These are phyloP conservation scores for Herpetomonas samuelpessoai DNA, from an alignment of 208 protist genomes.

Conservation along the genomic window DNA sequence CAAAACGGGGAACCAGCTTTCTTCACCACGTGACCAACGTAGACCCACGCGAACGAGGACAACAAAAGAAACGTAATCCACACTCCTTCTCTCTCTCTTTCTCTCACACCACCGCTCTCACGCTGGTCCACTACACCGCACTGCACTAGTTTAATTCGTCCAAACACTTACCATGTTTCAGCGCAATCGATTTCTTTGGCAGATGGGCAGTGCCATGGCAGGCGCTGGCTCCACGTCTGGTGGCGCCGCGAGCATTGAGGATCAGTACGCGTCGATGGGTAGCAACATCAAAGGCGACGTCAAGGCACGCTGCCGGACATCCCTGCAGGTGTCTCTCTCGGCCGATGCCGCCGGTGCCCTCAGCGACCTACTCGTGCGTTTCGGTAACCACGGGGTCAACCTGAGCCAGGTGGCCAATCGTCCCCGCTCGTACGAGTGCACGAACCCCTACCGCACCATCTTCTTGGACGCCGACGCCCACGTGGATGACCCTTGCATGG, in stretches of 20 bases:
- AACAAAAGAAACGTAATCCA: too few relatives aligned
- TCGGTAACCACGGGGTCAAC: constrained; percentile 46
- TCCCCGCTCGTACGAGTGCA: constrained; percentile 43
- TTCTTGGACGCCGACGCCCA: constrained; percentile 68
- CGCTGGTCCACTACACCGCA: too few relatives aligned
- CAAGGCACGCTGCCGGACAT: constrained; percentile 35
- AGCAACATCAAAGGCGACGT: constrained; percentile 46
- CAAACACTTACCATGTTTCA: too few relatives aligned
- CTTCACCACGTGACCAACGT: too few relatives aligned
- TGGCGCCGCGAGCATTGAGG: constrained; percentile 25
- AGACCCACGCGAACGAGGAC: too few relatives aligned
- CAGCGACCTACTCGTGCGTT: constrained; percentile 39
- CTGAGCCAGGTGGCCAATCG: constrained; percentile 60
- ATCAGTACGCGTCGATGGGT: constrained; percentile 44
- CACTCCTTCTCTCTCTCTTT: too few relatives aligned
- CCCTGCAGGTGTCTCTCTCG: constrained; percentile 50
- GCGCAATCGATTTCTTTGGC: constrained; percentile 6
- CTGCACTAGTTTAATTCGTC: too few relatives aligned
- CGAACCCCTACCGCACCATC: constrained; percentile 41
- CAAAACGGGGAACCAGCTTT: too few relatives aligned
- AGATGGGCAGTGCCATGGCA: constrained; percentile 1
- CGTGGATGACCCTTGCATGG: constrained; percentile 30
- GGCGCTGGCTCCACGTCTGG: neutral
- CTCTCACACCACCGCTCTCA: too few relatives aligned
- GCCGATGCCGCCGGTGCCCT: constrained; percentile 41